Evolutionary conservation across 2,329 filamentous ascomycete species (phyloP), one percentile per base, ranked within the genome.

Genomic region (Zalaria sp.): DNA sequence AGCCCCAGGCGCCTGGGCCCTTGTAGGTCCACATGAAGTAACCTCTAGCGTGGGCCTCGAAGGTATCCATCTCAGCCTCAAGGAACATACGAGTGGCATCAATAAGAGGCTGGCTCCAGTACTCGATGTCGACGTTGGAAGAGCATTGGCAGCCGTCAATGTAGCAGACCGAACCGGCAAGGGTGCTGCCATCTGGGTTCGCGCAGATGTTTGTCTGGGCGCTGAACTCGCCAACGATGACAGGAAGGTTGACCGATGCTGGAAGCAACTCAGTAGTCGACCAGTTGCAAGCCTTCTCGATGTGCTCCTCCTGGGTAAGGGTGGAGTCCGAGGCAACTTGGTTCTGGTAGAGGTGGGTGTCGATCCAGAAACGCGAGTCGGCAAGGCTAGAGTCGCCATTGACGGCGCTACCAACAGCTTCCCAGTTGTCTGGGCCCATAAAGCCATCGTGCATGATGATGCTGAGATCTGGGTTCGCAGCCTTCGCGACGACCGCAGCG

Each of bases 321-420:
- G 46, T 41, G 6, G 59, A 56, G 46, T 66, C 59, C 4, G 42
- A 52, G 3, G 54, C 46, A 4, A 54, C 58, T 44, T 62, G 61
- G 45, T 67, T 61, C 49, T 68, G 64, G 47, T 67, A 68, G 39
- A 66, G 60, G 42, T 67, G 65, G 0, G 57, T 60, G 42, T 67
- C 65, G 35, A 68, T 49, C 32, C 59, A 62, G 42, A 67, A 65
- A 31, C 53, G 46, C 34, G 59, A 54, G n/a, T 57, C 47, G 4
- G 54, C 49, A 25, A 47, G 41, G 18, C 49, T 34, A 1, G 51
- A 49, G 29, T 58, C 51, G 35, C 46, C 45, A 34, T 56, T 56
- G 37, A 58, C 38, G n/a, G 36, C 37, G 3, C 40, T 29, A 40
- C 49, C 48, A 34, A 57, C 44, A 6, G 49, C 44, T 27, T 45